Percentiles rank a stretch among this genome's conserved stretches.
These are phyloP conservation scores for Aspergillus asperescens DNA, from an alignment of 495 filamentous ascomycete genomes.

Conservation along the genomic window DNA sequence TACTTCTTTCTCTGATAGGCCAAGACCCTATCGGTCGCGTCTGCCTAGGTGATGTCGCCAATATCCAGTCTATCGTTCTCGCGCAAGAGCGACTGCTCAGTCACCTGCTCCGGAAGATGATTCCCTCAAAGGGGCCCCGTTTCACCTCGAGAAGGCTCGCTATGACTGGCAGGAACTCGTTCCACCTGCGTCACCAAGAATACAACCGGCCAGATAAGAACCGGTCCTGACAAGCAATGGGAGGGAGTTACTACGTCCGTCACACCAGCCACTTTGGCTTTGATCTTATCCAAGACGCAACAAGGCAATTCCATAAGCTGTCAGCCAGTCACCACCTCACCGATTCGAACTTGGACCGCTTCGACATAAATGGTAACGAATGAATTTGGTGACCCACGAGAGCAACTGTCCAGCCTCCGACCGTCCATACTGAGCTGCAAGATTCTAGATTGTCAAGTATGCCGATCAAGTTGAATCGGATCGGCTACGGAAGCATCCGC, in stretches of 20 bases:
- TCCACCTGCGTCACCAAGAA: background rate
- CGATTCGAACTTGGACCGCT: background rate
- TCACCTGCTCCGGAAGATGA: background rate
- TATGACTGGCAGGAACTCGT: background rate
- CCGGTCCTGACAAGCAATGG: background rate
- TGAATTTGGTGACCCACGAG: background rate
- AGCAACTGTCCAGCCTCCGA: background rate
- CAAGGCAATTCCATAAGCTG: background rate
- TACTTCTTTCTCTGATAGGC: background rate
- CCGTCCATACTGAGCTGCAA: background rate
- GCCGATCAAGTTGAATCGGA: conserved; percentile 2
- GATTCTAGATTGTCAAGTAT: background rate
- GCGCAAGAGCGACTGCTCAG: background rate
- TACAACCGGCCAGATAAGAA: background rate
- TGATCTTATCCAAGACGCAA: background rate
- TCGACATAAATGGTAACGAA: background rate
- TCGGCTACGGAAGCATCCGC: no score
- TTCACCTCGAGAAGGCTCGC: background rate
- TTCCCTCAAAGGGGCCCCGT: background rate
- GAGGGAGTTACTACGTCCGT: background rate
- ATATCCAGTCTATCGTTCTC: background rate
- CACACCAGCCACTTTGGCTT: background rate
- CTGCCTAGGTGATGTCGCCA: background rate
- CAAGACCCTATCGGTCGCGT: background rate
- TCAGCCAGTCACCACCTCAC: background rate